phyloP scores from a whole-genome alignment of 177 flowering plant genomes.

The Vitis hybrid region DNA sequence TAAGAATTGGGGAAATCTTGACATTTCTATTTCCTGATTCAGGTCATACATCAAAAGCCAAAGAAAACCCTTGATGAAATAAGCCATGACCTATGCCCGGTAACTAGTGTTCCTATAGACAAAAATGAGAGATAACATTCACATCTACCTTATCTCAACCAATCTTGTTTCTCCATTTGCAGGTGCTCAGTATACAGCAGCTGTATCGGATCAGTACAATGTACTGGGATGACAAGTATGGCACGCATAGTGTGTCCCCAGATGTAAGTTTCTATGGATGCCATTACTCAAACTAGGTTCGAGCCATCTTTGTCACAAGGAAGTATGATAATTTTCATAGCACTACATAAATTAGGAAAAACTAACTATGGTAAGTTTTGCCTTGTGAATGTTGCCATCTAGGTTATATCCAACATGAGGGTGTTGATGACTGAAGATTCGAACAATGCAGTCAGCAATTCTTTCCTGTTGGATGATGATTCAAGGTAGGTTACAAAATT shows the following conservation, averaged over 20 bases:
- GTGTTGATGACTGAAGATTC: slow-evolving; percentile 98
- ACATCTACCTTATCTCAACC: slow-evolving; percentile 16
- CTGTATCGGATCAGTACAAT: slow-evolving; percentile 96
- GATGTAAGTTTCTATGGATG: slow-evolving; percentile 76
- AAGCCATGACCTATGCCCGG: slow-evolving; percentile 93
- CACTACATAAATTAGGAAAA: neutral
- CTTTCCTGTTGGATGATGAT: slow-evolving; percentile 96
- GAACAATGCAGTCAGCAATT: slow-evolving; percentile 93
- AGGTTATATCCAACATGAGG: slow-evolving; percentile 97
- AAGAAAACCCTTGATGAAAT: slow-evolving; percentile 96
- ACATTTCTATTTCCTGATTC: slow-evolving; percentile 16
- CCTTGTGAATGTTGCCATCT: slow-evolving; percentile 11
- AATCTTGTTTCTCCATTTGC: slow-evolving; percentile 18
- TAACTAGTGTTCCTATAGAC: slow-evolving; percentile 32
- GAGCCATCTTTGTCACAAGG: slow-evolving; percentile 15
- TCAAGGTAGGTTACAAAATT: slow-evolving; percentile 61
- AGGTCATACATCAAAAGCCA: slow-evolving; percentile 98
- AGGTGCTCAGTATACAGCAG: slow-evolving; percentile 99
- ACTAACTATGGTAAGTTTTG: slow-evolving; percentile 11
- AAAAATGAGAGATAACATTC: neutral
- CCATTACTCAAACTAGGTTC: slow-evolving; percentile 34
- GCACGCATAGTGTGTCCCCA: slow-evolving; percentile 87
- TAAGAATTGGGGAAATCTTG: neutral
- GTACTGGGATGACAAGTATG: slow-evolving; percentile 99
- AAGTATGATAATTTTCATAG: slow-evolving; percentile 7